Evolutionary conservation across 192 early-diverging fungal genomes (phyloP), one percentile per base, ranked within the genome.

Genomic region (Bifiguratus adelaidae): DNA sequence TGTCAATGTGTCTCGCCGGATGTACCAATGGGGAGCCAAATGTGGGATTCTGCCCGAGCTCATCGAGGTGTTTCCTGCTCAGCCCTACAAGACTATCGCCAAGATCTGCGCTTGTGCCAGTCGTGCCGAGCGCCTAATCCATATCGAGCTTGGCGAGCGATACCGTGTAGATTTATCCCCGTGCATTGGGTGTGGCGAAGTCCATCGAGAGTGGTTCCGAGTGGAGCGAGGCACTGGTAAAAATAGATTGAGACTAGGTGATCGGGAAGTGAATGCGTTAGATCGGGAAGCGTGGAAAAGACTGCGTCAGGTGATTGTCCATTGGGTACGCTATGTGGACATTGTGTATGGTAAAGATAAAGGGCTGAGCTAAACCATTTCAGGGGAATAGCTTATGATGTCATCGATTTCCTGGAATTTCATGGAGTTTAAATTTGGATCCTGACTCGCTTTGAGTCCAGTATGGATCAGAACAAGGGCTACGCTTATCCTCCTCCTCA

Each of bases 151-250:
- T 16, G 25, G 30, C 0, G 62, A 66, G 35, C 54, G 55, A 7
- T 55, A 54, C 28, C 52, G 58, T 19, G 48, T 43, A 2, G 60
- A 66, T 48, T 47, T 62, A 32, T 42, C 58, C 21, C 57, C 53
- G 19, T 47, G 61, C 18, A 48, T 41, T 11, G 41, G 50, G 1
- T 71, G 68, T 53, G 65, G 64, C 11, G 60, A 49, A 1, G 27
- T 42, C 18, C 68, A 71, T 45, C 47, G 54, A 16, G 68, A 71
- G 41, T 71, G 63, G 63, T 71, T 71, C 40, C 62, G 60, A 51
- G 56, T 66, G 6, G 13, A 26, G 4, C 16, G 44, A 30, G 4
- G 8, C 4, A 13, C 15, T 18, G 44, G 44, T 7, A 45, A 30
- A 30, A 30, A 26, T 0, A n/a, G n/a, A n/a, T n/a, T n/a, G n/a